Evolutionary conservation across 305 asterid genomes (phyloP), one percentile per base, ranked within the genome.

Genomic region (Salvia sclarea): DNA sequence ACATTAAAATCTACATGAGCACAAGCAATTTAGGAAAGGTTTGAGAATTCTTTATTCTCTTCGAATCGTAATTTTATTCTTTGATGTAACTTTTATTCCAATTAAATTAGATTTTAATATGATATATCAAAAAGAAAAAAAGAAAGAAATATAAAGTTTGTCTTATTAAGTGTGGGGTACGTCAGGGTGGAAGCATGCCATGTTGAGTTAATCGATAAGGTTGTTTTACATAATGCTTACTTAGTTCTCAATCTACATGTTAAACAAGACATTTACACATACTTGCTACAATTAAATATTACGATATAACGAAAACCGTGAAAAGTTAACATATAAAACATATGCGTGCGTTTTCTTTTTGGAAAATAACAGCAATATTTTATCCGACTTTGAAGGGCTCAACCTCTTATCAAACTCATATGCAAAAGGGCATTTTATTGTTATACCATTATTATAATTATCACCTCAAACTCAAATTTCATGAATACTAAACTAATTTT

Each of bases 331-430:
- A 17, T 40, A 38, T 58, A 18, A 76, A 63, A 60, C 55, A 76
- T 79, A 76, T 69, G 84, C 84, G 73, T 80, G 77, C 22, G 53
- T 56, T 74, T 44, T 43, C 47, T 49, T 38, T 50, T 45, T 40
- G 16, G 22, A 24, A 22, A 37, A 28, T n/a, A 10, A 35, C 49
- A 33, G 33, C 22, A 63, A 21, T 10, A 18, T 30, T 69, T 14
- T 59, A 44, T 38, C 61, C 50, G 33, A 61, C 53, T 14, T 60
- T 59, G 44, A 21, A 45, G 58, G 55, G 56, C 61, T 44, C 52
- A 61, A 76, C 16, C 38, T 38, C 41, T 52, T 1, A 21, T 37
- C 57, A 40, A 58, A 40, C 25, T 49, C 30, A 4, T 38, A 48
- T 38, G 11, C 21, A 8, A 38, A 38, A 10, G 44, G 44, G 44